These are phyloP conservation scores for Dictyostelium intermedium DNA, from an alignment of 78 protist genomes.

Conservation along the genomic window DNA sequence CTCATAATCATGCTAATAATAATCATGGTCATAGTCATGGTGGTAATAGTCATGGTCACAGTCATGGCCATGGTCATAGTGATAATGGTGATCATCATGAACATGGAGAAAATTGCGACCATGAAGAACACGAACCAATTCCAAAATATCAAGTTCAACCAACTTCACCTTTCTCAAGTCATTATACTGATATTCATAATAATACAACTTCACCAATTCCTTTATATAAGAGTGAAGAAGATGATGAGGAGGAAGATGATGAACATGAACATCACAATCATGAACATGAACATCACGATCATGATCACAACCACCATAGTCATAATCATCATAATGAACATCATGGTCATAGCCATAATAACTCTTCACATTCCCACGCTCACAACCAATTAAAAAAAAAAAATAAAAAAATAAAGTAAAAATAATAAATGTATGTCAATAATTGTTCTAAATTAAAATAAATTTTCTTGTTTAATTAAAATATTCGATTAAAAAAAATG, in stretches of 20 bases:
- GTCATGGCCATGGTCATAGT: background rate
- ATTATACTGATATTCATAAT: background rate
- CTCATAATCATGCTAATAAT: background rate
- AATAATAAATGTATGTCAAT: background rate
- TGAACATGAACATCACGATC: background rate
- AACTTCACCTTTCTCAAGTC: background rate
- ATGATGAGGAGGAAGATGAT: background rate
- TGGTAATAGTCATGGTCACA: background rate
- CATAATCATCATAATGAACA: background rate
- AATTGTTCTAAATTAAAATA: background rate
- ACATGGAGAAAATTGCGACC: background rate
- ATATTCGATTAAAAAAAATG: too few relatives aligned
- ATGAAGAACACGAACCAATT: conserved; percentile 11
- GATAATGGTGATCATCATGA: background rate
- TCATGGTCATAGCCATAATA: background rate
- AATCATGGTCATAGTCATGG: background rate
- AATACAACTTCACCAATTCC: background rate
- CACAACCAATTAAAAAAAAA: background rate
- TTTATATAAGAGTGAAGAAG: background rate
- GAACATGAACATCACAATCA: background rate
- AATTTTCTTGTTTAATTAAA: background rate
- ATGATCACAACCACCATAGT: background rate
- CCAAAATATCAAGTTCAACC: conserved; percentile 23
- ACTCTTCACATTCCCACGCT: background rate
- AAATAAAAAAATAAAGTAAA: background rate